Base-by-base conservation (phyloP, 768 basidiomycete genomes). In the Pulveroboletus ravenelii region DNA sequence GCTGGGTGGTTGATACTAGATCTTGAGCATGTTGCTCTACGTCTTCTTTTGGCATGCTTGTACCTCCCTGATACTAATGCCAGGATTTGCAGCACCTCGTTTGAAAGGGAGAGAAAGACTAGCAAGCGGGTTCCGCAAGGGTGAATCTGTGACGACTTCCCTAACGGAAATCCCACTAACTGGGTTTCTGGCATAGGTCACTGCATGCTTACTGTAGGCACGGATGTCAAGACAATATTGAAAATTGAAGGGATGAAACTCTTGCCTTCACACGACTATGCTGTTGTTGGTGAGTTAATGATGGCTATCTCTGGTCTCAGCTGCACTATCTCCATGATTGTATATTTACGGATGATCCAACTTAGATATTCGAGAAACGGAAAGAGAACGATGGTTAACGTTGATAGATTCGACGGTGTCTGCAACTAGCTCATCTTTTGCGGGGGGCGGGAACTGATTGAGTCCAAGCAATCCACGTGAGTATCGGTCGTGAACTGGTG, bases 151-250 rank as follows among this genome's bases (percentile, higher is more conserved):
- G 7, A 48, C 17, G n/a, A 18, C 27, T 41, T 18, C 31, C 42
- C 2, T 17, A 12, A 30, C 18, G 2, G 14, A 35, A 23, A 25
- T 42, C n/a, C n/a, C 14, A n/a, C 42, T 38, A 18, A 58, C 32
- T 1, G 14, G 2, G 10, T 47, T 18, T 43, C 18, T 12, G 17
- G 27, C 35, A 10, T 45, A 89, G 89, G 89, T 2, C 65, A 70
- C n/a, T 91, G 88, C 53, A 68, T 95, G 53, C 60, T 93, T 5
- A 93, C 88, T 0, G 68, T 93, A 17, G 93, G 93, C 2, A 94
- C 93, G 0, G 87, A 87, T 7, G 60, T 69, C 3, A 68, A 68
- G 29, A 57, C 67, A 14, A 58, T 71, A 10, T 61, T 58, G 14
- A 61, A 57, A n/a, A 79, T 80, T 70, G 62, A 66, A 41, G 72